Evolutionary conservation across 2,329 filamentous ascomycete species (phyloP), one percentile per base, ranked within the genome.

Genomic region (Alternaria conjuncta): DNA sequence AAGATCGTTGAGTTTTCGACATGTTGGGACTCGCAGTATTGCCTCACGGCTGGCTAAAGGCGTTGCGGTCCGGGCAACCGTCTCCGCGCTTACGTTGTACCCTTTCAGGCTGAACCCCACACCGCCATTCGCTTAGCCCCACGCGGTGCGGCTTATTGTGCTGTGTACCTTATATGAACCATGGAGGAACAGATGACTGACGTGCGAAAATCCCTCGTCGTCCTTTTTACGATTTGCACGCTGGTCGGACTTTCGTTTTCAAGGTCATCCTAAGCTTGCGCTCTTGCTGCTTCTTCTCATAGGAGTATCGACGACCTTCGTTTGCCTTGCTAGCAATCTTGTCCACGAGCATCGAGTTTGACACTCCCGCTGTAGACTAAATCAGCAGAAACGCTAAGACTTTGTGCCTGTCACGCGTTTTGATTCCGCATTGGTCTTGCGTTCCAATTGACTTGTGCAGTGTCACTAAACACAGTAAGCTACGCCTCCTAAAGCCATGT

Each of bases 11-110:
- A 50, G 36, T 28, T 51, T 32, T 60, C 15, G 51, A 44, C 45
- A 55, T 50, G 46, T 26, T 55, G 57, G 57, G 25, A 26, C 36
- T 36, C 32, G 20, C 36, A 51, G 47, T 41, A 50, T 55, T 58
- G 28, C 41, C 18, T 55, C 41, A 45, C 30, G 46, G 49, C 54
- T 72, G 71, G 68, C 56, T 71, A 70, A 78, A 72, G 74, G 74
- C 70, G 54, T 68, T 67, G 64, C 77, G 77, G 77, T 68, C 75
- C 77, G 75, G 69, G 66, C 61, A 72, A 64, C 75, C 76, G 76
- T 57, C 61, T 68, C 69, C 71, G 71, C 67, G 71, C 71, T 69
- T 71, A 62, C 63, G 59, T 54, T 50, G 67, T 71, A 25, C 71
- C 69, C 61, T 60, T 71, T 72, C 63, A 66, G 68, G 68, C 61